Evolutionary conservation across 1,284 basidiomycete species (phyloP).

Genomic region (Ustilago bromivora): DNA sequence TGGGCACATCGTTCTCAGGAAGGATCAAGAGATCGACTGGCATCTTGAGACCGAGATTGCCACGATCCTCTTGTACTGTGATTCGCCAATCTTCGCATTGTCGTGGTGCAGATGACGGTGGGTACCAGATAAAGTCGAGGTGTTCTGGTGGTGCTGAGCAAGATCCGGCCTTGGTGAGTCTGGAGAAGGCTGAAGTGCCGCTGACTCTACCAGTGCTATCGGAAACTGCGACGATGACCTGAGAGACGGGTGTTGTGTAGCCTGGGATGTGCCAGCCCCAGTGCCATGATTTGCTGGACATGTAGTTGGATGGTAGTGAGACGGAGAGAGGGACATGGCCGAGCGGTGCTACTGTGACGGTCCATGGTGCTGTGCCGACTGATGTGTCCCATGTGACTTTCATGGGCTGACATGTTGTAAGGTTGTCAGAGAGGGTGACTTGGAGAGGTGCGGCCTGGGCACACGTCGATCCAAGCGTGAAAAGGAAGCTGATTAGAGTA

Average conservation of each 20-base stretch:
- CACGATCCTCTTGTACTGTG: constrained; percentile 43
- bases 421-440: constrained; percentile 36
- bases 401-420: constrained; percentile 36
- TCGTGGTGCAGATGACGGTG: constrained; percentile 20
- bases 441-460: constrained; percentile 42
- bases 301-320: constrained; percentile 36
- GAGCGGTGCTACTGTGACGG: constrained; percentile 47
- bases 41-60: constrained; percentile 41
- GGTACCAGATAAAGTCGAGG: constrained; percentile 52
- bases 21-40: constrained; percentile 47
- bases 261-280: constrained; percentile 45
- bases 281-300: constrained; percentile 26
- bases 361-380: constrained; percentile 45
- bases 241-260: constrained; percentile 21
- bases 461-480: constrained; percentile 23
- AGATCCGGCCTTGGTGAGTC: constrained; percentile 18
- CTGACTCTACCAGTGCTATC: constrained; percentile 35
- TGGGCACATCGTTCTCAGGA: constrained; percentile 39
- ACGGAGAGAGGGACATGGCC: constrained; percentile 41
- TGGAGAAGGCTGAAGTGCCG: constrained; percentile 31
- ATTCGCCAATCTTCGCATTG: constrained; percentile 48
- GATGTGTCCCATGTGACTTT: constrained; percentile 43
- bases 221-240: constrained; percentile 45
- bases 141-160: constrained; percentile 41
- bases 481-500: constrained; percentile 4